Percentiles rank a stretch among this genome's conserved stretches.
Evolutionary conservation across 768 basidiomycete species (phyloP).

Genomic region (Lanmaoa rubissima): DNA sequence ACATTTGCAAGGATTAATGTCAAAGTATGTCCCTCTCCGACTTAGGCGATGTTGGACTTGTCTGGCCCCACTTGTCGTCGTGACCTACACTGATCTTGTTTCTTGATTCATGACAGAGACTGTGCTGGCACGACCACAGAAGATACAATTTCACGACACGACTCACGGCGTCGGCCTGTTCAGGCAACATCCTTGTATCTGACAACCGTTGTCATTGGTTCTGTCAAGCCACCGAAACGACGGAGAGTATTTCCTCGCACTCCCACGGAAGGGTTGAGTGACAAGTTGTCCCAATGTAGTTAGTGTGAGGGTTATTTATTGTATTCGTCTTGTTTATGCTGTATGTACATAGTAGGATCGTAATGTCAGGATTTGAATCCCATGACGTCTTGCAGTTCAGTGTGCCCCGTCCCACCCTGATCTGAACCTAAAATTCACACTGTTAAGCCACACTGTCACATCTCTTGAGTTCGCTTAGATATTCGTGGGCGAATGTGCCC

Average conservation of each 20-base stretch:
- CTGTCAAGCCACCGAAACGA: neutral
- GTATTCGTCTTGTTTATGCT: neutral
- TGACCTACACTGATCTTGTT: conserved; percentile 17
- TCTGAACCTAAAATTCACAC: too few relatives aligned
- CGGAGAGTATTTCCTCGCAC: neutral
- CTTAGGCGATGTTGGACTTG: neutral
- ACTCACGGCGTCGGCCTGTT: neutral
- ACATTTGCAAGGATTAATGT: conserved; percentile 14
- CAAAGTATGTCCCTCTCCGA: conserved; percentile 12
- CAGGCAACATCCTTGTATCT: neutral
- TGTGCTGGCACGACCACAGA: neutral
- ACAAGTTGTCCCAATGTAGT: neutral
- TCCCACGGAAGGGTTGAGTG: neutral
- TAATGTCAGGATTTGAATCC: too few relatives aligned
- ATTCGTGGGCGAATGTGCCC: too few relatives aligned
- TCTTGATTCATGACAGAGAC: neutral
- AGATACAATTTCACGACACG: conserved; percentile 16
- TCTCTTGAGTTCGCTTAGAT: too few relatives aligned
- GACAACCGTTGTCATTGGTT: conserved; percentile 10
- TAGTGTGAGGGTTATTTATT: neutral
- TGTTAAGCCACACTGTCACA: too few relatives aligned
- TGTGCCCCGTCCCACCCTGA: too few relatives aligned
- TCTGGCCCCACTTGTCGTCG: conserved; percentile 6
- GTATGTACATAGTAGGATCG: too few relatives aligned
- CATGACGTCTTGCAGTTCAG: too few relatives aligned